Evolutionary conservation across 495 filamentous ascomycete genomes (phyloP), one percentile per base, ranked within the genome.

Genomic region (Penicillium daleae): DNA sequence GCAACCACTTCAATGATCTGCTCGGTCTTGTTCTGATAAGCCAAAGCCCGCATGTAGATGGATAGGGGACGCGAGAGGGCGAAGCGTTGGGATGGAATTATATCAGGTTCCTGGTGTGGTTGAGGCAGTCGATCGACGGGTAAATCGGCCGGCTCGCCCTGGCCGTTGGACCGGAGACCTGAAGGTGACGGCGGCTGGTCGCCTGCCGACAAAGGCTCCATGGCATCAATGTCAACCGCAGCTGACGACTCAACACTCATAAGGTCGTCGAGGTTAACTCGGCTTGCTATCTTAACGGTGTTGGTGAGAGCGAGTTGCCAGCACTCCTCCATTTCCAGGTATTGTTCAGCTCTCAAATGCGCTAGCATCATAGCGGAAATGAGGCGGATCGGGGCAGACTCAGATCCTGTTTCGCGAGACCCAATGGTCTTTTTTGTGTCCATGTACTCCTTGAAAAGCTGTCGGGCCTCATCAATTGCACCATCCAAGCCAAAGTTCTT

Each of bases 291-390:
- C 35, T 74, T 72, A 35, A 78, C 78, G 4, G 86, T 83, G 60
- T 82, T 78, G 27, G 77, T 64, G 31, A 88, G 75, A 6, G 85
- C 80, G 27, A 90, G 71, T 4, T 84, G 60, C 92, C 92, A 96
- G 40, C 81, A 89, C 59, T 83, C 70, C 52, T 84, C 82, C 27
- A 93, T 86, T 48, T 84, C 81, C 26, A 83, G 76, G 60, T 83
- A 82, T 33, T 89, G 78, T 9, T 76, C 67, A 22, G 85, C 84
- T 35, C 80, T 75, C 24, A 84, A 71, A 68, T 90, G 80, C 5
- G 83, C 76, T 3, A 79, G 69, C 89, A 95, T 93, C 27, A 92
- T 71, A 9, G 86, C 81, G 55, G 81, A 80, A 13, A 94, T 73
- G 49, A 93, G 75, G 10, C 74, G 70, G 40, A 91, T 69, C 1